Percentiles rank a stretch among this genome's conserved stretches.
Evolutionary conservation across 306 rosid species (phyloP).

Genomic region (Oemleria cerasiformis): DNA sequence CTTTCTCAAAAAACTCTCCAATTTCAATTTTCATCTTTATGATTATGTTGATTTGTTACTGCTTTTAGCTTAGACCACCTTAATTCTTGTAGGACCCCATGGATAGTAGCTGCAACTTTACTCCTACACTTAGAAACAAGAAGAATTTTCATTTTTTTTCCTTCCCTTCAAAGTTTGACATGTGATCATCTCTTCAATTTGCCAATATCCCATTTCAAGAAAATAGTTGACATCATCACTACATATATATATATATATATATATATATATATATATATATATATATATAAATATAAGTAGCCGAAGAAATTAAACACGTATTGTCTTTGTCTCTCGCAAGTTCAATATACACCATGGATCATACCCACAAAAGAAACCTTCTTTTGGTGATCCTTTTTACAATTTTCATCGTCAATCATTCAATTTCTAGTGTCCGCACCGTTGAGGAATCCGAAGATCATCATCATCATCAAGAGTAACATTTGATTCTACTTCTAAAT

Average conservation of each 20-base stretch:
- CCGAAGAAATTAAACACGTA: slow-evolving; percentile 9
- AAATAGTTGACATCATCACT: slow-evolving; percentile 3
- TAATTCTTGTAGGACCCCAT: slow-evolving; percentile 8
- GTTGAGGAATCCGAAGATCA: slow-evolving; percentile 35
- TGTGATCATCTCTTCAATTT: slow-evolving; percentile 37
- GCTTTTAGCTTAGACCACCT: background rate
- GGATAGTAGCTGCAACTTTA: slow-evolving; percentile 39
- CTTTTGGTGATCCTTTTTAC: slow-evolving; percentile 36
- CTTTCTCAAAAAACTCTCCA: too few relatives aligned
- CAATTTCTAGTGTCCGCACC: slow-evolving; percentile 18
- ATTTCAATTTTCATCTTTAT: background rate
- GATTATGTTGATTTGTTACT: background rate
- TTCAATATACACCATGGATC: slow-evolving; percentile 41
- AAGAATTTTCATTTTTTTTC: slow-evolving; percentile 18
- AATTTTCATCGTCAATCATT: slow-evolving; percentile 18
- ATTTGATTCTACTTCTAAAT: too few relatives aligned
- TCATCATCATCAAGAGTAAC: background rate
- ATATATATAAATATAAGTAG: slow-evolving; percentile 20
- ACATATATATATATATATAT: slow-evolving; percentile 38
- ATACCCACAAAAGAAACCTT: slow-evolving; percentile 28
- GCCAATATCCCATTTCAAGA: slow-evolving; percentile 13
- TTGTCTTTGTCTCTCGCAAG: slow-evolving; percentile 7
- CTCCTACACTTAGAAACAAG: slow-evolving; percentile 32
- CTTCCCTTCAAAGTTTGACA: slow-evolving; percentile 77
- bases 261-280: slow-evolving; percentile 21